Evolutionary conservation across 805 yeast genomes (phyloP), one percentile per base, ranked within the genome.

Genomic region (Yarrowia keelungensis): DNA sequence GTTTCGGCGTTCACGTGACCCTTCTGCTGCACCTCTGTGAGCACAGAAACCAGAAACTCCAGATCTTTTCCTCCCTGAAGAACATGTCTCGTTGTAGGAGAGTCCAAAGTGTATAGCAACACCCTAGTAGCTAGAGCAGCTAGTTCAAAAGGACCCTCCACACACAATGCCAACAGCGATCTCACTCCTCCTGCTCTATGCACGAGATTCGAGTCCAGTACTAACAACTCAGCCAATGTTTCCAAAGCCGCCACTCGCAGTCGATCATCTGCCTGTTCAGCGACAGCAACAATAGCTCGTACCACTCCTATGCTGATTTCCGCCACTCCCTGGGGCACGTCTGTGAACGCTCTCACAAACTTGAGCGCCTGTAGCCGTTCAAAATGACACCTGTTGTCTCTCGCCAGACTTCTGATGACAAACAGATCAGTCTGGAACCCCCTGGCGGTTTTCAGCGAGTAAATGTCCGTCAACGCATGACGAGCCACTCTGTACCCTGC

Each of bases 291-390:
- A 1, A 94, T 73, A 0, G 93, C 86, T 56, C 89, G 84, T 2
- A 90, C 82, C 3, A 91, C 82, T 0, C 93, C 93, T 16, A 84
- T 81, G 0, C 88, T 82, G 16, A 90, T 74, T 72, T 82, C 83
- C 26, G 80, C 76, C 8, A 81, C 78, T 1, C 92, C 94, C 75
- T 75, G 79, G 1, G 81, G 82, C 2, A 86, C 79, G 47, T 83
- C 87, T 2, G 90, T 73, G 69, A 90, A 86, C 41, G 83, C 80
- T 38, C 97, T 81, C 0, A 92, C 78, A 35, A 92, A 79, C 73
- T 89, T 89, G 41, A 94, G 74, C 0, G 96, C 95, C 74, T 92
- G 92, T 58, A 87, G 88, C 70, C 92, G 84, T 73, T 93, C 97
- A 2, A 86, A 77, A 32, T 86, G 83, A 69, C 74, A 77, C 2